Base-by-base conservation (phyloP, 345 rosid species). In the Passiflora organensis region DNA sequence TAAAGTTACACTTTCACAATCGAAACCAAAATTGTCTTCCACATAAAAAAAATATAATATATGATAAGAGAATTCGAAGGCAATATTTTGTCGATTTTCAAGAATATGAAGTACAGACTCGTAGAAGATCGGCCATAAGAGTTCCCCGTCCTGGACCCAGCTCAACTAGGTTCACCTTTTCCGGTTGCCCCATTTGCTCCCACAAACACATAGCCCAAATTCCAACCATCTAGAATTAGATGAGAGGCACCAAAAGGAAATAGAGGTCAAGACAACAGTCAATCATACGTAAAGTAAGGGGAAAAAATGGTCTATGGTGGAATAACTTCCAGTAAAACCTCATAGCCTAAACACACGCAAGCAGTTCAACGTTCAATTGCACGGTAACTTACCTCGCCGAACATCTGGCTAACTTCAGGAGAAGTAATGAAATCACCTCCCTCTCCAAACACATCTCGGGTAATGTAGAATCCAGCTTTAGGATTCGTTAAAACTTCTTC, bases 341-440 rank as follows among this genome's bases (percentile, higher is more conserved):
- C 0, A 15, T 1, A 21, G 1, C 17, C 2, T 9, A 5, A 47
- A 11, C 14, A 53, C 46, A 39, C 3, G 34, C 47, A 10, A 32
- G 39, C 23, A 48, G 46, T 41, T 32, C 28, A 24, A 15, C 58
- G 43, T 19, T 19, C 46, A 25, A 12, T 13, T 34, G 32, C 28
- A 51, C 28, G 45, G n/a, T n/a, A 23, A 45, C 66, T 58, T 72
- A 89, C 95, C 96, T 89, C 95, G 10, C 95, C 96, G 34, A 93
- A 84, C 96, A 89, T 84, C 75, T 89, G 96, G 69, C 95, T 84
- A 23, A 93, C 95, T 84, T 93, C 96, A 6, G 99, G 99, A 56
- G 94, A 93, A 60, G 96, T 93, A 53, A 89, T 82, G 74, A 93
- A 93, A 82, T 89, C 94, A 48, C 95, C 96, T 64, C 84, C 85